Evolutionary conservation across 768 basidiomycete species (phyloP).

Genomic region (Candolleomyces aberdarensis): DNA sequence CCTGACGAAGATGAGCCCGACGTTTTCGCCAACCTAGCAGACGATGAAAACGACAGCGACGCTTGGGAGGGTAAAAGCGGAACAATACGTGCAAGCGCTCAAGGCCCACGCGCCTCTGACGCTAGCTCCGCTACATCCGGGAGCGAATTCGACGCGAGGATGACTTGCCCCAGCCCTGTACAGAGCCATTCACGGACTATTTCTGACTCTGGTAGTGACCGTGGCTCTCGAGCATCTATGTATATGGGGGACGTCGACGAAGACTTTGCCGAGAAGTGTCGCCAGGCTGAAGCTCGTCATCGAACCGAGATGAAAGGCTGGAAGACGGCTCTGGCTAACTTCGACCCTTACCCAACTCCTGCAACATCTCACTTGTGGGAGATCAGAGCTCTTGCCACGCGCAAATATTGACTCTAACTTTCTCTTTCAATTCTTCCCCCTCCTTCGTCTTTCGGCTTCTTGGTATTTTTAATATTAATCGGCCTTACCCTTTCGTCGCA

Average conservation of each 20-base stretch:
- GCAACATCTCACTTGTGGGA: constrained; percentile 63
- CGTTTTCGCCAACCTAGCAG: constrained; percentile 89
- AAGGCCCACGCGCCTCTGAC: constrained; percentile 25
- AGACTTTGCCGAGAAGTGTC: constrained; percentile 67
- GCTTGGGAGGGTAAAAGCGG: constrained; percentile 72
- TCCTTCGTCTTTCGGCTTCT: constrained; percentile 22
- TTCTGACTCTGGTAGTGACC: constrained; percentile 76
- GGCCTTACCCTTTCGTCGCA: not conserved
- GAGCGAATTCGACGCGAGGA: constrained; percentile 16
- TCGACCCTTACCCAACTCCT: constrained; percentile 37
- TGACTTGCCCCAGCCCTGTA: constrained; percentile 55
- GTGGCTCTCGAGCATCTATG: constrained; percentile 77
- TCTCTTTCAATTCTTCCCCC: constrained; percentile 18
- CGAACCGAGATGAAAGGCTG: constrained; percentile 83
- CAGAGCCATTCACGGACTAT: constrained; percentile 61
- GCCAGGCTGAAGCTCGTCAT: constrained; percentile 79
- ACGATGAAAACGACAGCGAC: constrained; percentile 82
- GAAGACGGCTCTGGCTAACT: constrained; percentile 40
- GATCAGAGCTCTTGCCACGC: constrained; percentile 82
- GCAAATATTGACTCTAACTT: constrained; percentile 57
- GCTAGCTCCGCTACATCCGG: constrained; percentile 29
- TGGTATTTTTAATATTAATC: constrained; percentile 13
- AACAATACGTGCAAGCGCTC: constrained; percentile 69
- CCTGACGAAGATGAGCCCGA: constrained; percentile 94
- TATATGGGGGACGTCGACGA: constrained; percentile 72